phyloP scores from a whole-genome alignment of 2,329 filamentous ascomycete genomes.

The Phialophora verrucosa region DNA sequence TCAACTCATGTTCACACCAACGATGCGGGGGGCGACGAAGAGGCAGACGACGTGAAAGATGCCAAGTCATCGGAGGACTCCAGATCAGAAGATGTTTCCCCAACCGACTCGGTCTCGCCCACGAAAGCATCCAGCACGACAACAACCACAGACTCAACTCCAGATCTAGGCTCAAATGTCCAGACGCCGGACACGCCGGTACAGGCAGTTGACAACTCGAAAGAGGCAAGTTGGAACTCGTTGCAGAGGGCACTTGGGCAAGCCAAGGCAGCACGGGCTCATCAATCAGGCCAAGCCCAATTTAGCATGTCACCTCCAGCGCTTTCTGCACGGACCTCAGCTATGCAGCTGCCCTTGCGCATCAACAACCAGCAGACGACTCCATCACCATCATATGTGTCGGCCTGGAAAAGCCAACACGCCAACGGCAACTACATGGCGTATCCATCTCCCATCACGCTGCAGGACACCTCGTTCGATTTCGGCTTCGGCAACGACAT shows the following conservation, averaged over 20 bases:
- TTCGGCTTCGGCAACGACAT: constrained; percentile 36
- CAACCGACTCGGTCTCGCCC: constrained; percentile 39
- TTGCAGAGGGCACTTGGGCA: constrained; percentile 52
- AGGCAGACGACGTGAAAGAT: constrained; percentile 10
- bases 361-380: constrained; percentile 14
- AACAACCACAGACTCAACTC: constrained; percentile 32
- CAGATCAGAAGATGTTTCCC: constrained; percentile 42
- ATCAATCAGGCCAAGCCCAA: constrained; percentile 29
- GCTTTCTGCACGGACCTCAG: constrained; percentile 30
- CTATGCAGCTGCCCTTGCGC: constrained; percentile 31
- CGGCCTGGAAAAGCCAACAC: constrained; percentile 21
- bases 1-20: constrained; percentile 16
- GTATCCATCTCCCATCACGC: constrained; percentile 32
- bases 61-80: constrained; percentile 11
- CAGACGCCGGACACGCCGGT: constrained; percentile 20
- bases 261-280: constrained; percentile 48
- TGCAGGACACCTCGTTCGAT: constrained; percentile 38
- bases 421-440: constrained; percentile 12
- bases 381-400: constrained; percentile 15
- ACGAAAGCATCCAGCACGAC: constrained; percentile 46
- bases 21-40: constrained; percentile 11
- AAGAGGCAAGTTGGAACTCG: constrained; percentile 52
- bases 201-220: constrained; percentile 43
- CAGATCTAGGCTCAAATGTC: not conserved
- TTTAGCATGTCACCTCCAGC: constrained; percentile 27